Base-by-base conservation (phyloP, 2,329 filamentous ascomycete species). In the Colletotrichum graminicola region DNA sequence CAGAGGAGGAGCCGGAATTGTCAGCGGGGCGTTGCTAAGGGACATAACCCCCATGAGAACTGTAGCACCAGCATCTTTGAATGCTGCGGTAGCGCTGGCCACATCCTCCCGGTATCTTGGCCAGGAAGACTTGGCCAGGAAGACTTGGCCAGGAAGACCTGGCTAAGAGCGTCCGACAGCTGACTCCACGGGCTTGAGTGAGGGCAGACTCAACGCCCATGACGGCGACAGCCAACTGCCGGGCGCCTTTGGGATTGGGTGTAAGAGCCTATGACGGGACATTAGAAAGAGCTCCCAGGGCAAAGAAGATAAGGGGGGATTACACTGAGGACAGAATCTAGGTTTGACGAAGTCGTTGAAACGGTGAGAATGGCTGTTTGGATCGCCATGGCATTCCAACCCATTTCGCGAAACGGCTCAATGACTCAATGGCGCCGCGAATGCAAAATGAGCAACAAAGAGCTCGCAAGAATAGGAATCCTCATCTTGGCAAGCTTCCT, bases 21-120 rank as follows among this genome's bases (percentile, higher is more conserved):
- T 76, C 47, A 71, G 65, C 1, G 76, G 77, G 1, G 64, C 73
- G n/a, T 59, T 77, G 21, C 70, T 74, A 7, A 71, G 45, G 26
- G 63, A 43, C 8, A 34, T 34, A 26, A 71, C 64, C 0, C 70
- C 72, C 23, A 65, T 49, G 5, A 55, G 41, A 3, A 73, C 47
- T 1, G 69, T 59, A 11, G 66, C 66, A 1, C 62, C 54, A 14
- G 70, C 62, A 2, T 62, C 70, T 1, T 41, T 59, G 29, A 73
- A 70, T 0, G 72, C 69, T 18, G 36, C 34, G 21, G 43, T 32
- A 2, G 72, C 62, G 36, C 54, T 36, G 7, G 66, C 51, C 5
- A 73, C 60, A 1, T 49, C 55, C 62, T 73, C 70, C 54, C 0
- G 72, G 72, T 0, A 73, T n/a, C 10, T 73, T 73, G 6, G 72